Conservation (phyloP, 139 green algal species). For the Trebouxia sp. region DNA sequence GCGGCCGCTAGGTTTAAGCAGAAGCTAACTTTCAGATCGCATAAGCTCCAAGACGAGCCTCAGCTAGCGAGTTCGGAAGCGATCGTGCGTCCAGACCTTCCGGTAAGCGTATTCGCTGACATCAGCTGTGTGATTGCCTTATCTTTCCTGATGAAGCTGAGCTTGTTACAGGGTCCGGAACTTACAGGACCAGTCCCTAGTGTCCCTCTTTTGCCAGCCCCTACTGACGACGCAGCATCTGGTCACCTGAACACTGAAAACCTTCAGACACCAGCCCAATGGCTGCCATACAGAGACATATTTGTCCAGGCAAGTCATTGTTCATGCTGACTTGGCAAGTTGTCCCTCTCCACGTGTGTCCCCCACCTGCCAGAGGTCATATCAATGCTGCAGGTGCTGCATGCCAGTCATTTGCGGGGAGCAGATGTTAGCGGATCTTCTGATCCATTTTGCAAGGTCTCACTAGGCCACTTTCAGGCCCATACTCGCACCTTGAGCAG, state of each 20-base stretch:
- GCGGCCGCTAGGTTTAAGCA: background rate
- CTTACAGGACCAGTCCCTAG: too few relatives aligned
- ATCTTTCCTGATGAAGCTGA: too few relatives aligned
- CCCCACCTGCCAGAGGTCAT: background rate
- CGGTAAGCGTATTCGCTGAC: too few relatives aligned
- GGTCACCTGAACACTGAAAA: background rate
- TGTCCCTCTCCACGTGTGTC: background rate
- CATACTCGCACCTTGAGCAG: background rate
- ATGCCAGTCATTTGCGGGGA: background rate
- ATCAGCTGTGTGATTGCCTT: too few relatives aligned
- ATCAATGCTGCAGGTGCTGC: background rate
- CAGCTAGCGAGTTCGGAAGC: background rate
- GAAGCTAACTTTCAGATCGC: background rate
- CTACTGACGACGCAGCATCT: background rate
- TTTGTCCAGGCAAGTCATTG: conserved; percentile 5
- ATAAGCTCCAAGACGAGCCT: background rate
- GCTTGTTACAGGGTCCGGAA: too few relatives aligned
- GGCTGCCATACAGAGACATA: background rate
- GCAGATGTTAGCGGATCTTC: conserved; percentile 4
- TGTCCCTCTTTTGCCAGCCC: too few relatives aligned
- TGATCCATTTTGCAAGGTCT: conserved; percentile 7
- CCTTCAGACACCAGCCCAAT: background rate
- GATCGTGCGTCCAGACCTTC: background rate
- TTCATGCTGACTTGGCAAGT: background rate
- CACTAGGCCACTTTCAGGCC: background rate